phyloP scores from a whole-genome alignment of 345 rosid genomes.

The Aquilaria malaccensis region DNA sequence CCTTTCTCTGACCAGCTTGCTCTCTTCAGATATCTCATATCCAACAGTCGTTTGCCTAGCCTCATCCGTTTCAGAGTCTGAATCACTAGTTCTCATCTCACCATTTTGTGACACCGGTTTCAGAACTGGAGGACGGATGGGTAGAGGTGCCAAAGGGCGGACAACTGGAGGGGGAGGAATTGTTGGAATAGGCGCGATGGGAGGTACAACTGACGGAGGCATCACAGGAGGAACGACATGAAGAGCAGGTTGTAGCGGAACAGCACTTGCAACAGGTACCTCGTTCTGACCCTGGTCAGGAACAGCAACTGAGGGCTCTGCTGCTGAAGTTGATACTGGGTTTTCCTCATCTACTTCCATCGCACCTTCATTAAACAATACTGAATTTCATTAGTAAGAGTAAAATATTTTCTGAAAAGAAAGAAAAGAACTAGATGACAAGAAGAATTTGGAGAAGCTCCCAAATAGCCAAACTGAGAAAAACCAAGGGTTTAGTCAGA shows the following conservation, averaged over 20 bases:
- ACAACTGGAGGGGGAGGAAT: slow-evolving; percentile 38
- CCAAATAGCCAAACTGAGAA: too few species aligned
- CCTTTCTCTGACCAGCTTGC: slow-evolving; percentile 61
- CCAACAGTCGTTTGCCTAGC: slow-evolving; percentile 15
- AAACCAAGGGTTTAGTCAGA: too few species aligned
- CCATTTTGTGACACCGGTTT: slow-evolving; percentile 58
- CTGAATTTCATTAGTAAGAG: too few species aligned
- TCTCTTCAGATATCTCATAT: slow-evolving; percentile 64
- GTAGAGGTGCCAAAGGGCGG: slow-evolving; percentile 49
- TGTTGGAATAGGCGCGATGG: slow-evolving; percentile 54
- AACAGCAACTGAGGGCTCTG: slow-evolving; percentile 27
- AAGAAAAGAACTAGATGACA: too few species aligned
- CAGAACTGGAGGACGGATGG: slow-evolving; percentile 36
- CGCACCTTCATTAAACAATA: slow-evolving; percentile 10
- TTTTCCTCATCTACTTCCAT: slow-evolving; percentile 70
- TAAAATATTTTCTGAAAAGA: too few species aligned
- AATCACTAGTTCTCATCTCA: slow-evolving; percentile 38
- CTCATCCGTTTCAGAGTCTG: slow-evolving; percentile 58
- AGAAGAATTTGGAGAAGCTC: too few species aligned
- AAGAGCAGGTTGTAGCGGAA: slow-evolving; percentile 23
- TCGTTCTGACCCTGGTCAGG: slow-evolving; percentile 21
- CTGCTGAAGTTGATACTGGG: slow-evolving; percentile 22
- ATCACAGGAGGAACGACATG: slow-evolving; percentile 28
- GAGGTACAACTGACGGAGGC: slow-evolving; percentile 24
- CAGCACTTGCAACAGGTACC: slow-evolving; percentile 25